These are phyloP conservation scores for Penicillium flavigenum DNA, from an alignment of 495 filamentous ascomycete genomes.

Conservation along the genomic window DNA sequence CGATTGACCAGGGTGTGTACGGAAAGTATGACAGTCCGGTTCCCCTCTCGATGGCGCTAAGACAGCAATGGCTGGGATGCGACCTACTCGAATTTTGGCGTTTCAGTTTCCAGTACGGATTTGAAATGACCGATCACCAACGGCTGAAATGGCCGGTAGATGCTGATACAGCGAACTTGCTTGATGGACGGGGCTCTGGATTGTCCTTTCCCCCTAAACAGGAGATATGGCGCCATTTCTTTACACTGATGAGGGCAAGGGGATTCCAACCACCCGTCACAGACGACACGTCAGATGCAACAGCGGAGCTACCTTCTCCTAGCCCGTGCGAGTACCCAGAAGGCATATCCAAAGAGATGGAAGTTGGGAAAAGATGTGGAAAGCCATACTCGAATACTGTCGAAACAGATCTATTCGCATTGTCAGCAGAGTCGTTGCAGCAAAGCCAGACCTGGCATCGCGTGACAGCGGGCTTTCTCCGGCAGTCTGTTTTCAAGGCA, in stretches of 20 bases:
- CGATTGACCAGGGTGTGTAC: too few relatives aligned
- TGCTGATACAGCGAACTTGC: too few relatives aligned
- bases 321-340: too few relatives aligned
- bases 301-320: background rate
- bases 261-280: background rate
- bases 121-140: too few relatives aligned
- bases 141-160: too few relatives aligned
- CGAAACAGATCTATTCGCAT: background rate
- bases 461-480: too few relatives aligned
- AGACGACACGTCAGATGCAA: background rate
- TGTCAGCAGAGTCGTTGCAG: background rate
- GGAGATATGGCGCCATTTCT: background rate
- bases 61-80: background rate
- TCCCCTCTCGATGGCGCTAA: background rate
- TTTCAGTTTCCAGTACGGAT: too few relatives aligned
- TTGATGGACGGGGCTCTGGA: too few relatives aligned
- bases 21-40: background rate
- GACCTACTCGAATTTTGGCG: slow-evolving; percentile 11
- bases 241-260: background rate
- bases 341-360: too few relatives aligned
- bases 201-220: too few relatives aligned
- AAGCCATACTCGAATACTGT: slow-evolving; percentile 1
- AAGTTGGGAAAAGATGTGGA: background rate
- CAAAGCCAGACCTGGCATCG: background rate
- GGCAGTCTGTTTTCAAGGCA: too few relatives aligned